Evolutionary conservation across 768 basidiomycete species (phyloP), one percentile per base, ranked within the genome.

Genomic region (Baorangia bicolor): DNA sequence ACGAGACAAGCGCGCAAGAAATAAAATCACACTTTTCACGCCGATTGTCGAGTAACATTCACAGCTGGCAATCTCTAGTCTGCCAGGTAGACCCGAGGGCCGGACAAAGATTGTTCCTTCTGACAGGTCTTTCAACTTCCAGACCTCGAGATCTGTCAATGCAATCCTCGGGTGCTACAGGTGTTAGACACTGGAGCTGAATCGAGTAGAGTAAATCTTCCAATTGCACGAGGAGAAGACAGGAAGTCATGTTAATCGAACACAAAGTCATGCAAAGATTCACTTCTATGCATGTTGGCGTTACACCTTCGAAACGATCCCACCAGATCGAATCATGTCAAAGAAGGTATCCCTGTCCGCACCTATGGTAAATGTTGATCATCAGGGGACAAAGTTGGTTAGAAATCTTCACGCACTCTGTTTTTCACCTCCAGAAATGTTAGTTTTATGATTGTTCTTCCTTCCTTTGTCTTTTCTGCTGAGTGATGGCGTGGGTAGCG

Each of bases 321-420:
- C 86, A 41, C 91, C 91, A 39, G 88, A 85, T 53, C 87, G 81
- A 63, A 94, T 91, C 79, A 91, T 85, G 61, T 90, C 83, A 66
- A 93, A 83, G 71, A 94, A 94, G 52, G 84, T 81, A 57, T 90
- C 86, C 72, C 86, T 82, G 54, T 82, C 85, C 20, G 90, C 67
- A 54, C 75, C 88, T 87, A 63, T 11, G 35, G 33, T 39, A 48
- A 46, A 40, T 59, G 30, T 58, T 34, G 60, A 56, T 38, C 31
- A 43, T 42, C 16, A 49, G 21, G n/a, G 40, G 27, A 51, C 35
- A 31, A 52, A 43, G 44, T 12, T 27, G 23, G 16, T 23, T 62
- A 64, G 10, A 44, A 42, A 49, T n/a, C 12, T 30, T 18, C 27
- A 38, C 77, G 63, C 63, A 88, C 88, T 71, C 65, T 86, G 83